These are phyloP conservation scores for Rusavskia elegans DNA, from an alignment of 495 filamentous ascomycete species.

Conservation along the genomic window DNA sequence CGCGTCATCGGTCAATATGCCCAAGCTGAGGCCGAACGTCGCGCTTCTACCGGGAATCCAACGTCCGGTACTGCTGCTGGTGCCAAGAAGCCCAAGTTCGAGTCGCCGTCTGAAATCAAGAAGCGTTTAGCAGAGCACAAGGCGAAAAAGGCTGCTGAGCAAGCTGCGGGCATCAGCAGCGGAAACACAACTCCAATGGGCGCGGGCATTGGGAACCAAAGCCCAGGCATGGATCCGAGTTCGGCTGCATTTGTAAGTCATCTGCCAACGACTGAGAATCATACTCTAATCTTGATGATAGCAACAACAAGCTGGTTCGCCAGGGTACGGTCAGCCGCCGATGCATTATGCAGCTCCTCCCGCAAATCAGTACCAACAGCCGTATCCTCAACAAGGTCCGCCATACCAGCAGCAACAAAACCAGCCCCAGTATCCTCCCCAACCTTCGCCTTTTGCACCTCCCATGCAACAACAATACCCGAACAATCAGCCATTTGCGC, in stretches of 20 bases:
- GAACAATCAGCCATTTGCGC: conserved; percentile 10
- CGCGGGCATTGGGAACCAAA: conserved; percentile 33
- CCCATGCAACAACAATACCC: conserved; percentile 11
- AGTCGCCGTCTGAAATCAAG: conserved; percentile 62
- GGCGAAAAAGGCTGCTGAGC: conserved; percentile 46
- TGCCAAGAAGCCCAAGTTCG: conserved; percentile 67
- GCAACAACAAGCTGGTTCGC: conserved; percentile 10
- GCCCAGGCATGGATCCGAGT: conserved; percentile 38
- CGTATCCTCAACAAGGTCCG: conserved; percentile 16
- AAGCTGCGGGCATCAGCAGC: conserved; percentile 37
- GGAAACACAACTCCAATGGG: conserved; percentile 44
- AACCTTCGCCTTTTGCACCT: conserved; percentile 8
- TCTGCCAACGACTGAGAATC: background rate
- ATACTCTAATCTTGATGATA: background rate
- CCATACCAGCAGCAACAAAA: conserved; percentile 15
- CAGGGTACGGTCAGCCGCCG: conserved; percentile 14
- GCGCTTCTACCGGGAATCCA: conserved; percentile 71
- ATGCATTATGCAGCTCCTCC: conserved; percentile 13
- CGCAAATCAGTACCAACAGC: conserved; percentile 12
- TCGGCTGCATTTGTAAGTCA: conserved; percentile 37
- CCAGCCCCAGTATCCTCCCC: conserved; percentile 8
- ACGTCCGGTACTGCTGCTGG: conserved; percentile 34
- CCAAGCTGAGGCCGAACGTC: conserved; percentile 67
- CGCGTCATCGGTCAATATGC: conserved; percentile 71
- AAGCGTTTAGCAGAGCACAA: conserved; percentile 69